Evolutionary conservation across 805 yeast species (phyloP).

Genomic region (Ogataea populi-albae): DNA sequence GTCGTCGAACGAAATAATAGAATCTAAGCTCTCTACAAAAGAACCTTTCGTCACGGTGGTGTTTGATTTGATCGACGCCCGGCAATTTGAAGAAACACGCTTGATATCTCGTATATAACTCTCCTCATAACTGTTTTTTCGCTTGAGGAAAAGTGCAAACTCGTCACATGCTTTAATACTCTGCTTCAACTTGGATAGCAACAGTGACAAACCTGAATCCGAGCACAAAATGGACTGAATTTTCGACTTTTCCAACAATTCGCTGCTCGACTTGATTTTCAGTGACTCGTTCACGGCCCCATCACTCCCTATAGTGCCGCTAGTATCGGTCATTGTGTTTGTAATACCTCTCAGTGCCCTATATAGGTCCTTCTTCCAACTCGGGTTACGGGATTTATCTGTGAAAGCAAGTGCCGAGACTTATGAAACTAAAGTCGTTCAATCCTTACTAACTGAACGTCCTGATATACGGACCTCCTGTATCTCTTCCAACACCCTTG

Average conservation of each 20-base stretch:
- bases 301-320: no score
- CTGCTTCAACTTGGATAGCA: slow-evolving; percentile 73
- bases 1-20: slow-evolving; percentile 75
- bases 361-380: no score
- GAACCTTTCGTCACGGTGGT: slow-evolving; percentile 44
- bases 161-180: slow-evolving; percentile 83
- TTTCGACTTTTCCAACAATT: slow-evolving; percentile 47
- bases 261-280: slow-evolving; percentile 25
- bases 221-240: slow-evolving; percentile 54
- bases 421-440: no score
- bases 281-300: not conserved
- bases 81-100: slow-evolving; percentile 57
- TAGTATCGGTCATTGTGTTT: no score
- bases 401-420: no score
- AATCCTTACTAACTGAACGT: no score
- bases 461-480: no score
- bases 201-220: slow-evolving; percentile 74
- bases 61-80: slow-evolving; percentile 31
- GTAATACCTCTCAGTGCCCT: no score
- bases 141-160: slow-evolving; percentile 71
- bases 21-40: slow-evolving; percentile 62
- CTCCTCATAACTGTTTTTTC: slow-evolving; percentile 73
- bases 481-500: no score
- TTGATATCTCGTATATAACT: slow-evolving; percentile 73
- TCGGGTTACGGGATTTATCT: no score